Evolutionary conservation across 768 basidiomycete species (phyloP).

Genomic region (Leccinum broughii): DNA sequence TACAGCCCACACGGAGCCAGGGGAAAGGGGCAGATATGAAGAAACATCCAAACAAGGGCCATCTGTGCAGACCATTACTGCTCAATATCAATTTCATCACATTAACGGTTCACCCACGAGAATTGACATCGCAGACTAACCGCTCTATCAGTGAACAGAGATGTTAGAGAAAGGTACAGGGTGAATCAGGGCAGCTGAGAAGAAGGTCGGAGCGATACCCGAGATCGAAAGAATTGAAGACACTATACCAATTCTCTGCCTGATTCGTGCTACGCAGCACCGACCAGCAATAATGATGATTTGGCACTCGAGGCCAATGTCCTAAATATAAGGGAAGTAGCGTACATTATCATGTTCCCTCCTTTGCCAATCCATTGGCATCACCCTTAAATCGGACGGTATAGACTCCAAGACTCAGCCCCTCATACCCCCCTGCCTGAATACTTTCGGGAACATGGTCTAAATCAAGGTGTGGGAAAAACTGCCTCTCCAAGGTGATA

Average conservation of each 20-base stretch:
- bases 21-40: background rate
- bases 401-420: conserved; percentile 36
- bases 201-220: background rate
- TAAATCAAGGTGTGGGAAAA: conserved; percentile 41
- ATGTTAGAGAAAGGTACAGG: too few species aligned
- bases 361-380: background rate
- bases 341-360: conserved; percentile 5
- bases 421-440: conserved; percentile 30
- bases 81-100: background rate
- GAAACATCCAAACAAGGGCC: background rate
- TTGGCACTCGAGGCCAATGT: background rate
- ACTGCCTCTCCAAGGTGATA: conserved; percentile 21
- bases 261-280: background rate
- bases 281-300: background rate
- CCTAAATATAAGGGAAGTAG: background rate
- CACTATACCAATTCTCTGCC: background rate
- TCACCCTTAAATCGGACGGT: conserved; percentile 18
- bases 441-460: conserved; percentile 38
- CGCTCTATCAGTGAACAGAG: background rate
- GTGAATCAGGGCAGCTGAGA: background rate
- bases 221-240: background rate
- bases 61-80: background rate
- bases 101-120: background rate
- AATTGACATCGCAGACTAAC: background rate
- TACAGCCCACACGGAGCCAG: background rate